phyloP scores from a whole-genome alignment of 257 asterid genomes.

The Solanum rostratum region DNA sequence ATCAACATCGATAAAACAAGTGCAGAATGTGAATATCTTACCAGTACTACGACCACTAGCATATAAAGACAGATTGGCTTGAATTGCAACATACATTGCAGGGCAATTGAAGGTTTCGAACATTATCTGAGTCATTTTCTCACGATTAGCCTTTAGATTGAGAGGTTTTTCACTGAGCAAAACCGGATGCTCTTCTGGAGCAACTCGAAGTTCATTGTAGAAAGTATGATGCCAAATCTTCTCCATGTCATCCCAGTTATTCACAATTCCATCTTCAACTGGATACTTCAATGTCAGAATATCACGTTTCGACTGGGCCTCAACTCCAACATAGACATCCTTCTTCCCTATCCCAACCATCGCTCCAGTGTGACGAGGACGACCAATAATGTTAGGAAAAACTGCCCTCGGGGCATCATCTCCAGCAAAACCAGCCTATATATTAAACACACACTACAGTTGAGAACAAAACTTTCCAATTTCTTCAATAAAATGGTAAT shows the following conservation, averaged over 20 bases:
- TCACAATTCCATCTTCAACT: background rate
- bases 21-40: background rate
- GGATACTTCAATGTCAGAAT: background rate
- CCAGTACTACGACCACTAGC: slow-evolving; percentile 3
- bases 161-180: background rate
- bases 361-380: slow-evolving; percentile 2
- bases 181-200: slow-evolving; percentile 4
- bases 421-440: slow-evolving; percentile 2
- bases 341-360: slow-evolving; percentile 1
- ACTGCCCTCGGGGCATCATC: background rate
- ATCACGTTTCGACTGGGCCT: slow-evolving; percentile 1
- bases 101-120: slow-evolving; percentile 1
- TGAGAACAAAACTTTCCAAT: background rate
- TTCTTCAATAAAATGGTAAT: background rate
- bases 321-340: slow-evolving; percentile 2
- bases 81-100: slow-evolving; percentile 4
- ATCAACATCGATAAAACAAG: background rate
- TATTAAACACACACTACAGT: background rate
- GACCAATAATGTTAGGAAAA: background rate
- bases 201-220: slow-evolving; percentile 3
- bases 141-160: slow-evolving; percentile 1
- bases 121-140: slow-evolving; percentile 1
- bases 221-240: slow-evolving; percentile 2
- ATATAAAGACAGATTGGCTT: slow-evolving; percentile 1
- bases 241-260: slow-evolving; percentile 6